Evolutionary conservation across 2,329 filamentous ascomycete genomes (phyloP).

Genomic region (Chaetoscypha palmicola): DNA sequence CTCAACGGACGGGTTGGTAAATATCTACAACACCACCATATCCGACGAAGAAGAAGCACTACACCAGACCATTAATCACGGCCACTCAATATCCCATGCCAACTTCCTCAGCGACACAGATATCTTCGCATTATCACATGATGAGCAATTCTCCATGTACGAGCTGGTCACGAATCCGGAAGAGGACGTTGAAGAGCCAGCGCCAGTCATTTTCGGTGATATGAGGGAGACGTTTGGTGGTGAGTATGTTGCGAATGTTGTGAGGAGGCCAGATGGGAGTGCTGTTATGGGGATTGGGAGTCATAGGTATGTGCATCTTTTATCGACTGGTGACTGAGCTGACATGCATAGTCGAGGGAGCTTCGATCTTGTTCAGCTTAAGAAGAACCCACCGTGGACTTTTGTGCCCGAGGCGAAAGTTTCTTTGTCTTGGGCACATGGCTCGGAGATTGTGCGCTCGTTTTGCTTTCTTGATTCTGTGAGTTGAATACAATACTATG

Average conservation of each 20-base stretch:
- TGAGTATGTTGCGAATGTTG: constrained; percentile 67
- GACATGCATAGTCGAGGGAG: constrained; percentile 42
- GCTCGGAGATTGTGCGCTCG: constrained; percentile 54
- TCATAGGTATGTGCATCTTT: constrained; percentile 62
- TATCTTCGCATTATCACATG: constrained; percentile 68
- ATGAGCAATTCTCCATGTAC: constrained; percentile 71
- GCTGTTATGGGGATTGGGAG: constrained; percentile 59
- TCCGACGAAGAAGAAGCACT: constrained; percentile 71
- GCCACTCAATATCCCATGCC: constrained; percentile 66
- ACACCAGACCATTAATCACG: constrained; percentile 71
- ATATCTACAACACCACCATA: constrained; percentile 65
- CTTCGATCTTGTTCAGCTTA: constrained; percentile 55
- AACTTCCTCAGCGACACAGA: constrained; percentile 60
- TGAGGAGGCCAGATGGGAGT: constrained; percentile 52
- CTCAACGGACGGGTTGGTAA: constrained; percentile 73
- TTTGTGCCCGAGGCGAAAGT: constrained; percentile 50
- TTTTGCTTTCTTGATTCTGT: constrained; percentile 58
- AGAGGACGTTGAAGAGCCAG: constrained; percentile 45
- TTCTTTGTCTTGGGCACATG: constrained; percentile 54
- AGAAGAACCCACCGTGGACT: constrained; percentile 45
- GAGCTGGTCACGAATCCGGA: constrained; percentile 57
- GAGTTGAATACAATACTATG: constrained; percentile 11
- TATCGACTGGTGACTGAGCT: too few relatives aligned
- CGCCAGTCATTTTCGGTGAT: constrained; percentile 57
- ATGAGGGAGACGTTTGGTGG: constrained; percentile 57